These are phyloP conservation scores for Pleurotus platypus DNA, from an alignment of 768 basidiomycete genomes.

Conservation along the genomic window DNA sequence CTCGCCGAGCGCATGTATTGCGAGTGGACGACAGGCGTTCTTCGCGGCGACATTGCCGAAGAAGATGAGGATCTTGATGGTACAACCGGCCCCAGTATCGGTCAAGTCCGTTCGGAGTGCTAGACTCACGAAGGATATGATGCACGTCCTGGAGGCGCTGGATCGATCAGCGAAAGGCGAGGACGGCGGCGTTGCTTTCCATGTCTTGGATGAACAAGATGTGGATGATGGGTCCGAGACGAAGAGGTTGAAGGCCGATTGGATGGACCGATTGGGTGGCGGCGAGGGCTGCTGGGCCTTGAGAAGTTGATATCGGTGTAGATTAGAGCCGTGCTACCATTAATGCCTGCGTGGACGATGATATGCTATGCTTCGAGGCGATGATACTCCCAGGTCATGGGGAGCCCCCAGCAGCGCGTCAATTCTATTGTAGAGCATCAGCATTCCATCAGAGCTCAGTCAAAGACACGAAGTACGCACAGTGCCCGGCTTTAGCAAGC, in stretches of 20 bases:
- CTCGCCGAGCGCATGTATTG: background rate
- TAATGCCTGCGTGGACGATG: too few species aligned
- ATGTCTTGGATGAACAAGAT: background rate
- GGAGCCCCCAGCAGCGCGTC: too few species aligned
- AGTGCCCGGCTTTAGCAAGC: too few species aligned
- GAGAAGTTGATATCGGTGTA: too few species aligned
- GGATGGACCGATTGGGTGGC: slow-evolving; percentile 16
- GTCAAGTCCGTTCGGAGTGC: slow-evolving; percentile 11
- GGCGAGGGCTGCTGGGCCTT: slow-evolving; percentile 11
- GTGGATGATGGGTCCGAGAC: background rate
- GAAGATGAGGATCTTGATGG: slow-evolving; percentile 16
- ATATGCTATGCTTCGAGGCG: too few species aligned
- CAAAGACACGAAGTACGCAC: too few species aligned
- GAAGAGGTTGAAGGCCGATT: slow-evolving; percentile 15
- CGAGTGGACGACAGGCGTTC: background rate
- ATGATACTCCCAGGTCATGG: too few species aligned
- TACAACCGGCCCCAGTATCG: slow-evolving; percentile 25
- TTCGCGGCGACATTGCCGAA: slow-evolving; percentile 24
- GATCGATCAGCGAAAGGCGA: background rate
- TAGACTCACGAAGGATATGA: slow-evolving; percentile 26
- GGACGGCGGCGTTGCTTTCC: background rate
- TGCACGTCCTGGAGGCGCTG: slow-evolving; percentile 19
- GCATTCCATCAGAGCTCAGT: too few species aligned
- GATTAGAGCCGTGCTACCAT: too few species aligned
- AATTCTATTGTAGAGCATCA: too few species aligned